Base-by-base conservation (phyloP, 2,329 filamentous ascomycete genomes). In the Emergomyces africanus region DNA sequence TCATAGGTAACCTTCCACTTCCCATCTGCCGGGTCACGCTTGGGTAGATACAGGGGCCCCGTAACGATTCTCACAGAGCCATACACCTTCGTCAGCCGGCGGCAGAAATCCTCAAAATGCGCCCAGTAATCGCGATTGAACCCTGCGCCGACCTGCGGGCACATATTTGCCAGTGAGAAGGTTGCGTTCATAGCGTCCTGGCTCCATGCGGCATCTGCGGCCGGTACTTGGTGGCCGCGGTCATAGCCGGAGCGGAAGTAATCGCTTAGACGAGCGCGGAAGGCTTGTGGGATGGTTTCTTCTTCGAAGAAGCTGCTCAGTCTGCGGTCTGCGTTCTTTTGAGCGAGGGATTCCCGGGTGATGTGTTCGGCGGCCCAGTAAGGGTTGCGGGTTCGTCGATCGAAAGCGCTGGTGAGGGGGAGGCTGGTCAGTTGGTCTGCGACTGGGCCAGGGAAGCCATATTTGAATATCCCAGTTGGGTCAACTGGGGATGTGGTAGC, bases 91-190 rank as follows among this genome's bases (percentile, higher is more conserved):
- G 91, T 92, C 64, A 99, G 79, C 20, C 90, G 80, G 10, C 94
- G 83, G 76, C 92, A 96, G 70, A 97, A 99, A 70, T 96, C 92
- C 77, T 99, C 94, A 65, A 99, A 91, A 73, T 99, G 94, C 42
- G 94, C 88, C 94, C 94, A 99, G 82, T 99, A 99, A 77, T 99
- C 94, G 57, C 94, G 83, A 77, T 99, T 99, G 81, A 99, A 99
- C 61, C 94, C 94, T 71, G 96, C 90, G 65, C 94, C 94, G 35
- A 99, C 94, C 77, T 99, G 94, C 37, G 94, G 94, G 70, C 91
- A 96, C 91, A 99, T 99, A 77, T 99, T 99, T 70, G 82, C 87
- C 59, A 99, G 81, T 69, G 84, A 86, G 70, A 99, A 99, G 2
- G 94, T 99, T 60, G 89, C 89, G 75, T 99, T 85, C 90, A 99